Evolutionary conservation across 306 rosid species (phyloP).

Genomic region (Medicago truncatula): MtrunA17r5.0-ANR NC_053047.1:40344501-40345000

Average conservation of each 20-base stretch:
- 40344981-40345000: constrained; percentile 59
- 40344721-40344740: background rate
- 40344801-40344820: constrained; percentile 44
- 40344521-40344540: too few species aligned
- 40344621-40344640: too few species aligned
- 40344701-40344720: too few species aligned
- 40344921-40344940: constrained; percentile 45
- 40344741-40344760: background rate
- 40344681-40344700: too few species aligned
- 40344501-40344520: too few species aligned
- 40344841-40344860: constrained; percentile 45
- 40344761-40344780: constrained; percentile 55
- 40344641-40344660: too few species aligned
- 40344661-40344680: too few species aligned
- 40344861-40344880: constrained; percentile 43
- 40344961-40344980: constrained; percentile 46
- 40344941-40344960: constrained; percentile 45
- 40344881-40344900: constrained; percentile 36
- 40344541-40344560: too few species aligned
- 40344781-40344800: constrained; percentile 54
- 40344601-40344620: too few species aligned
- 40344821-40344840: constrained; percentile 45
- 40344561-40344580: too few species aligned
- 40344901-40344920: constrained; percentile 37
- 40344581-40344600: too few species aligned